phyloP scores from a whole-genome alignment of 2,329 filamentous ascomycete species.

The Alternaria sp. region DNA sequence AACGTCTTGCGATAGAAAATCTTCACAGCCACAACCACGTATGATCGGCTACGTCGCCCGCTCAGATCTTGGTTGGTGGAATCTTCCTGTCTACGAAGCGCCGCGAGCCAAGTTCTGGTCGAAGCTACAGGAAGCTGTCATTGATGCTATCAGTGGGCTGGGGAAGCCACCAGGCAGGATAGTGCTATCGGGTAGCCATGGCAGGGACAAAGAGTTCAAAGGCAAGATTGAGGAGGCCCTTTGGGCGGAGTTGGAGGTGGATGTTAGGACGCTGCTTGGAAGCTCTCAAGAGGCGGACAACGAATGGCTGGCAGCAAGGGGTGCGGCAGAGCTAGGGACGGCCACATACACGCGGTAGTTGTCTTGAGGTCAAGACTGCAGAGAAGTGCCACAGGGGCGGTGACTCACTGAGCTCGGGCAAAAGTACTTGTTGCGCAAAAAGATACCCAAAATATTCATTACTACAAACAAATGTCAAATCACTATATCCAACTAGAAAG shows the following conservation, averaged over 20 bases:
- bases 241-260: constrained; percentile 30
- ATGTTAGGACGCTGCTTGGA: constrained; percentile 25
- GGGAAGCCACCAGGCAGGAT: constrained; percentile 29
- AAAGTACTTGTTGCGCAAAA: not conserved
- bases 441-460: not conserved
- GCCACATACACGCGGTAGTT: not conserved
- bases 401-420: not conserved
- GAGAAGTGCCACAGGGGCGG: not conserved
- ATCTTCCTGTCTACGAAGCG: constrained; percentile 31
- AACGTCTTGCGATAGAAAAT: constrained; percentile 10
- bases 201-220: constrained; percentile 30
- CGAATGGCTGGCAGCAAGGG: constrained; percentile 30
- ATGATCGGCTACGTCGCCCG: constrained; percentile 18
- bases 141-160: constrained; percentile 18
- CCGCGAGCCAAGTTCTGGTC: constrained; percentile 35
- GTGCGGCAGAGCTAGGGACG: constrained; percentile 29
- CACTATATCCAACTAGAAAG: not conserved
- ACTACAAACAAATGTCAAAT: not conserved
- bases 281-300: constrained; percentile 16
- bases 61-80: constrained; percentile 36
- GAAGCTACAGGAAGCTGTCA: constrained; percentile 30
- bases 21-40: constrained; percentile 14
- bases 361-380: not conserved
- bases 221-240: constrained; percentile 29
- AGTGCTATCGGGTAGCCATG: constrained; percentile 35